Evolutionary conservation across 257 asterid species (phyloP), one percentile per base, ranked within the genome.

Genomic region (Gynochthodes officinalis): DNA sequence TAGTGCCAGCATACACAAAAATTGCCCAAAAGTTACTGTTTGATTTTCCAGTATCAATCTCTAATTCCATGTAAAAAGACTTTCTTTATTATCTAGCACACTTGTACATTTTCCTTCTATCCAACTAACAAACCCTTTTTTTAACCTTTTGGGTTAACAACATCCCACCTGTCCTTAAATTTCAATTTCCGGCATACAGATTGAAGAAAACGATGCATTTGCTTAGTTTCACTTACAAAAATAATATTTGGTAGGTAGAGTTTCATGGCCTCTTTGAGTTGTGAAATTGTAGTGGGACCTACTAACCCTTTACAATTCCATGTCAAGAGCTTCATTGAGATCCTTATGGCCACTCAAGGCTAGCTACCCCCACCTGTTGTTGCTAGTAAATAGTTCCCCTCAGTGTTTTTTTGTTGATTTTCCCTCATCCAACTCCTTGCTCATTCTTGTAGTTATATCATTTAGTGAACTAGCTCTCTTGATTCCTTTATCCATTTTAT

Each of bases 21-120:
- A 59, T 30, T 0, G 2, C 7, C 65, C 42, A 59, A 16, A 0
- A 27, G 7, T 2, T 1, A 1, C 1, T 0, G 0, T 4, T 16
- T 5, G 0, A 4, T 0, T 14, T 4, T 0, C 9, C 10, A 0
- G 7, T 7, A 0, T 13, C 3, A 0, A 59, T 1, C 19, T 58
- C 18, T 2, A 30, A 5, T 3, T 30, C 42, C 0, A 59, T 5
- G 7, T 23, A 28, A 30, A 59, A 30, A 4, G 1, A 2, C n/a
- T 14, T 13, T 48, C n/a, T 4, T 1, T 2, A 15, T 1, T 0
- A 16, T 28, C 6, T 48, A n/a, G 1, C 13, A 3, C 0, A 59
- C 30, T 0, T 14, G 15, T 2, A 59, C 11, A 0, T 58, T 7
- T 0, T 30, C 42, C 0, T 2, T 59, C 42, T 42, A 59, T 2